Base-by-base conservation (phyloP, 495 filamentous ascomycete genomes). In the Glutinoglossum americanum region DNA sequence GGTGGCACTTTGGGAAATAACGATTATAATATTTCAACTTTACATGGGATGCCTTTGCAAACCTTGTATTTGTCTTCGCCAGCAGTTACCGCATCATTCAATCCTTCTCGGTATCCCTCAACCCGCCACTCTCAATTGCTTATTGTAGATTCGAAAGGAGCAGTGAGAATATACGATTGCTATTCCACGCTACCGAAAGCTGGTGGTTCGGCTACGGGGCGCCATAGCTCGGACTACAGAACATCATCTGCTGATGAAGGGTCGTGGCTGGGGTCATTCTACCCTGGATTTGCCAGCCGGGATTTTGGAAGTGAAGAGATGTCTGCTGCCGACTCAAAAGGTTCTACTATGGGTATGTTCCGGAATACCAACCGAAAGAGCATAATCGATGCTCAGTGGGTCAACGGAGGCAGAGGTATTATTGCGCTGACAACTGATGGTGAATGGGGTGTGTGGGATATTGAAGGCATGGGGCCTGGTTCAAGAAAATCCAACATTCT, bases 391-490 rank as follows among this genome's bases (percentile, higher is more conserved):
- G 84, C 87, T 0, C 73, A 84, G 57, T 96, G 90, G 90, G 79
- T 87, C 8, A 72, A 82, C n/a, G 78, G 81, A 47, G 89, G 89
- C 39, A 80, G 76, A 45, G 83, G 83, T 13, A 74, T 95, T 39
- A 71, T 95, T 60, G 77, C 80, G 4, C 73, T 97, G 8, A 74
- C 90, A 13, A 77, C 76, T 5, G 87, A 94, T 66, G 90, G 88
- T 0, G 83, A 93, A 70, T 97, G 89, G 89, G 89, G 87, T 3
- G 79, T 97, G 28, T 96, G 90, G 89, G 87, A 93, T 69, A 72
- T 89, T 32, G 80, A 87, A 63, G 80, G 82, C 0, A 74, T 78
- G 41, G 78, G 78, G 59, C 82, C 72, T 3, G 72, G 65, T 65
- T 70, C 64, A 59, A 70, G 66, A 7, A 71, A 75, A 49, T 74